Evolutionary conservation across 148 eudicot genomes (phyloP).

Genomic region (Amaranthus palmeri): DNA sequence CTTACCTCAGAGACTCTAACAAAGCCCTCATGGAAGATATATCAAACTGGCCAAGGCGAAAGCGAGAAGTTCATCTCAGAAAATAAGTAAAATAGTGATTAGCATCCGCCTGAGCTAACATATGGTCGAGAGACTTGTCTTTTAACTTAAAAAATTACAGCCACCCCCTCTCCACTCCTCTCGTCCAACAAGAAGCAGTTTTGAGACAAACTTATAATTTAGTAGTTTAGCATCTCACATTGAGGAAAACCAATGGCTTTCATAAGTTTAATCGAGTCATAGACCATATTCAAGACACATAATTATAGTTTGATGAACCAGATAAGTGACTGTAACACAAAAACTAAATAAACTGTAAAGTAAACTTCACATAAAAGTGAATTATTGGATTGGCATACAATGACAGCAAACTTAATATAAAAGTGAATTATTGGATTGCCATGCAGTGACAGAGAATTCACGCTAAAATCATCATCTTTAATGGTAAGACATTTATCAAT

Average conservation of each 20-base stretch:
- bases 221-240: too few species aligned
- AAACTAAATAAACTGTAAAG: background rate
- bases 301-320: background rate
- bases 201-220: too few species aligned
- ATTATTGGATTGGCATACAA: background rate
- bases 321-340: background rate
- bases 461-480: background rate
- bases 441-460: background rate
- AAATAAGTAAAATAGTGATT: too few species aligned
- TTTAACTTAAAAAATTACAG: background rate
- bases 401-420: background rate
- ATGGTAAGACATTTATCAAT: background rate
- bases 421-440: background rate
- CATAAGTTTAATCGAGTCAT: background rate
- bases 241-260: background rate
- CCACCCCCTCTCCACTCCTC: background rate
- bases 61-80: background rate
- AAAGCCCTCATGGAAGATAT: background rate
- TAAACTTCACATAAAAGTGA: background rate
- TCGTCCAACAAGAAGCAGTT: background rate
- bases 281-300: background rate
- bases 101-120: background rate
- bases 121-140: background rate
- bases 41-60: background rate
- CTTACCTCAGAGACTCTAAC: background rate